Base-by-base conservation (phyloP, 169 alveolate genomes). In the Cryptosporidium muris region DNA sequence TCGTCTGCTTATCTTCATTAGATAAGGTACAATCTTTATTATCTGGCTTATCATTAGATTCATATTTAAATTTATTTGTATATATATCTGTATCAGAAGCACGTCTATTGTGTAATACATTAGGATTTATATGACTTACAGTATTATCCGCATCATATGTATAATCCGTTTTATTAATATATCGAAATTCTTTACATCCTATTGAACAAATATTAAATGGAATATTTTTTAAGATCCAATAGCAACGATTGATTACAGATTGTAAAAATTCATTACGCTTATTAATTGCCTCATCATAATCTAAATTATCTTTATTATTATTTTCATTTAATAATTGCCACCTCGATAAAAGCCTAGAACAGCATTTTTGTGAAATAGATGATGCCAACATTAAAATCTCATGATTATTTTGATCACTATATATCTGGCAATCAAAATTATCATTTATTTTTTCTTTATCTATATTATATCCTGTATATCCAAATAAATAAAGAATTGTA, bases 51-150 rank as follows among this genome's bases (percentile, higher is more conserved):
- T n/a, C n/a, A n/a, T 25, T 25, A 25, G 25, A 25, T 0, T 25
- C 25, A 25, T 25, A 25, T 25, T 0, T 25, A 25, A 25, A 25
- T 25, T 25, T 25, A 25, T 25, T 25, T 25, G 25, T 25, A 25
- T 25, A 25, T 25, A 74, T 74, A 16, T 74, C 60, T 5, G 85
- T 74, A 38, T 74, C 85, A 9, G 85, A 58, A 34, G 85, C 85
- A 14, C 85, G 54, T 74, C 85, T 74, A 37, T 74, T 74, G 52
- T 74, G 54, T 25, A 58, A 43, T 14, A 45, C 42, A 3, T 60
- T 14, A 16, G 4, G 6, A 60, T 9, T 60, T 60, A 4, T 4
- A 4, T 60, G 49, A 60, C 38, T 4, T 6, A 16, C 25, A 3
- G 11, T 60, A 54, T 54, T 54, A 6, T 54, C 64, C 14, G 4